Percentiles rank a stretch among this genome's conserved stretches.
phyloP scores from a whole-genome alignment of 257 asterid genomes.

The Nicotiana attenuata region DNA sequence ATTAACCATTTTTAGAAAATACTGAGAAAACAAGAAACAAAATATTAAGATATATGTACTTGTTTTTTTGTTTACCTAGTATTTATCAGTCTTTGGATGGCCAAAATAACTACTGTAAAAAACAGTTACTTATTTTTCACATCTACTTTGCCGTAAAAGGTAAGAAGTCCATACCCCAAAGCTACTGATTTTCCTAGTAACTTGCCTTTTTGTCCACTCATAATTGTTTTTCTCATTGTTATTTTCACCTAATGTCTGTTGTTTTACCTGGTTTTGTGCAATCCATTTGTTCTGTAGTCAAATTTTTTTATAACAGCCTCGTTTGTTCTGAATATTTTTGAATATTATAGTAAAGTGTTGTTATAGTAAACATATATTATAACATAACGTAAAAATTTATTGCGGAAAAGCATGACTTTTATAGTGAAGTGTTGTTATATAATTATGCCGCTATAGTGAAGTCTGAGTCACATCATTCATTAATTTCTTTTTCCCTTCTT shows the following conservation, averaged over 20 bases:
- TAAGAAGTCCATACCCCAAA: neutral
- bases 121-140: neutral
- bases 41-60: neutral
- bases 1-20: no score
- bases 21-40: neutral
- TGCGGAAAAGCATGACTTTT: no score
- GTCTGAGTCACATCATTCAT: neutral
- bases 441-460: no score
- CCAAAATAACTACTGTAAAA: neutral
- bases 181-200: neutral
- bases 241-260: neutral
- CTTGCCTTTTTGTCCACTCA: neutral
- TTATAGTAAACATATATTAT: no score
- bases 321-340: no score
- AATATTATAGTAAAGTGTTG: no score
- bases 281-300: no score
- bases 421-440: no score
- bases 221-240: neutral
- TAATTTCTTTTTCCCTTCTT: no score
- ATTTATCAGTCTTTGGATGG: neutral
- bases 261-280: neutral
- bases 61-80: neutral
- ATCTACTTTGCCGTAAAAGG: slow-evolving; percentile 16
- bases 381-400: no score
- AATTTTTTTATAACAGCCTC: no score